Evolutionary conservation across 2,329 filamentous ascomycete species (phyloP), one percentile per base, ranked within the genome.

Genomic region (Phaeoacremonium minimum): DNA sequence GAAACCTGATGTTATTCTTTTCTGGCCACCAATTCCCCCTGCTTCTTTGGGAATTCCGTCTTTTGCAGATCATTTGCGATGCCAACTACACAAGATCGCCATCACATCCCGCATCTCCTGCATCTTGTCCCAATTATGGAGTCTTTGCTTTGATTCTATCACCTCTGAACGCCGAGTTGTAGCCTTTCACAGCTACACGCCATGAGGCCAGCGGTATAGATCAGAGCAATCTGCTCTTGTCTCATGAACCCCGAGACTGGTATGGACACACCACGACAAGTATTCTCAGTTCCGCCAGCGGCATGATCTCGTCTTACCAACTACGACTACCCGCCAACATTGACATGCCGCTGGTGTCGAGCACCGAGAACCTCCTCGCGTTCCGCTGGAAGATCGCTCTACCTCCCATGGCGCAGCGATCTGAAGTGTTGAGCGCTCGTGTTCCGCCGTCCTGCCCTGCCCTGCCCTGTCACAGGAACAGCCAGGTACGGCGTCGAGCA

Each of bases 21-120:
- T 11, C 38, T 42, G 32, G 35, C 36, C 22, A 26, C 9, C 22
- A n/a, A n/a, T n/a, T 26, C 22, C 22, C 22, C 22, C n/a, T n/a
- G 22, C n/a, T 26, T n/a, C 22, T 9, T n/a, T 26, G 35, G 45
- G 42, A 39, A 33, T 45, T 33, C 38, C 30, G n/a, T 12, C 15
- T 9, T n/a, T 16, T 17, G 30, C n/a, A 17, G 16, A 9, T 6
- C n/a, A 32, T 32, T 17, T 17, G 42, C 40, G n/a, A 9, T n/a
- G 22, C 22, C 22, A 26, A 26, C 22, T 9, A 26, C 22, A 9
- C 22, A 9, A 26, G 22, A 9, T 26, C n/a, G 22, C n/a, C 22
- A 9, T 26, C 9, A 9, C 22, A 26, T 9, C 22, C 22, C 36
- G 30, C 35, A 9, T 26, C n/a, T 26, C n/a, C 9, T 26, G n/a